Conservation (phyloP, 2,329 filamentous ascomycete genomes). For the Hansfordia pulvinata region DNA sequence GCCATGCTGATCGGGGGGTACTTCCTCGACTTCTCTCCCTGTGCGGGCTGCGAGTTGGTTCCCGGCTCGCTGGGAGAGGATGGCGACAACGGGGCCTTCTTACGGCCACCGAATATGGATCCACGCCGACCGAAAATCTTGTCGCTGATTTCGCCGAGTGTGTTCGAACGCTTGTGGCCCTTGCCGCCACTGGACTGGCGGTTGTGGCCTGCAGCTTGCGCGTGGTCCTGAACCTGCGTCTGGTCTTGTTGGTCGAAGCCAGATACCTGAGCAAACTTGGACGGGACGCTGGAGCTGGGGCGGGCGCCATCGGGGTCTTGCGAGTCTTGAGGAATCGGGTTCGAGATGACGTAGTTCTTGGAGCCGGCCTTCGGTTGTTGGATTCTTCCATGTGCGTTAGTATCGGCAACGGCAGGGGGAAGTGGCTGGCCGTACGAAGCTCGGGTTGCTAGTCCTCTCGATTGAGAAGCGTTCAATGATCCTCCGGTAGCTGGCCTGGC, state of each 20-base stretch:
- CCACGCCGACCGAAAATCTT: slow-evolving; percentile 76
- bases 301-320: slow-evolving; percentile 39
- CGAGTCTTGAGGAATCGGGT: slow-evolving; percentile 44
- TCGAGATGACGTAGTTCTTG: slow-evolving; percentile 60
- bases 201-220: too few species aligned
- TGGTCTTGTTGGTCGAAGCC: slow-evolving; percentile 43
- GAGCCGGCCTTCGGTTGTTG: slow-evolving; percentile 58
- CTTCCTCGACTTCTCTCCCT: slow-evolving; percentile 43
- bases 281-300: slow-evolving; percentile 43
- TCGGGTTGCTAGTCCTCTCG: slow-evolving; percentile 49
- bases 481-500: slow-evolving; percentile 68
- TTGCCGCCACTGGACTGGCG: slow-evolving; percentile 25
- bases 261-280: slow-evolving; percentile 43
- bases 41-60: too few species aligned
- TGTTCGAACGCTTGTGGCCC: slow-evolving; percentile 58
- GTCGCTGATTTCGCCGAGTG: slow-evolving; percentile 69
- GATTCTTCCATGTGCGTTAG: slow-evolving; percentile 80
- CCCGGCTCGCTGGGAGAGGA: too few species aligned
- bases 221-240: too few species aligned
- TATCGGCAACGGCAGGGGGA: slow-evolving; percentile 74
- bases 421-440: slow-evolving; percentile 80
- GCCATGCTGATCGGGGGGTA: slow-evolving; percentile 92
- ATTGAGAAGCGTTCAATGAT: slow-evolving; percentile 55
- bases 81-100: slow-evolving; percentile 18
- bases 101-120: slow-evolving; percentile 58